Conservation (phyloP, 2,329 filamentous ascomycete genomes). For the Scleromitrula shiraiana region DNA sequence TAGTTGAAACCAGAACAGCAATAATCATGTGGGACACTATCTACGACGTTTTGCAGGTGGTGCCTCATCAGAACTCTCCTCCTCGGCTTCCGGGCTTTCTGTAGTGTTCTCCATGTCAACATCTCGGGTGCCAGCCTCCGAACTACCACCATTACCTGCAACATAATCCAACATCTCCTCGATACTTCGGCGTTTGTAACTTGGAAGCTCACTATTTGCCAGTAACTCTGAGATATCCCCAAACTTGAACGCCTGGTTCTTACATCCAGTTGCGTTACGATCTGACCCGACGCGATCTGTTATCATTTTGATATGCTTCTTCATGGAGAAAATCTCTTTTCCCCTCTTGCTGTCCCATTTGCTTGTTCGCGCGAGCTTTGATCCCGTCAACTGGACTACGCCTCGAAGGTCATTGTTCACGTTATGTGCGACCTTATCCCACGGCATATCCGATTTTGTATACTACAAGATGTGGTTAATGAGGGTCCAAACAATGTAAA, state of each 20-base stretch:
- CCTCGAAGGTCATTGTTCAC: background rate
- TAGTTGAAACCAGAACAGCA: no score
- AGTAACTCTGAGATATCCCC: background rate
- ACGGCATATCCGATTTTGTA: background rate
- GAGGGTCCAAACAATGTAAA: background rate
- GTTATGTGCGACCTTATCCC: constrained; percentile 5
- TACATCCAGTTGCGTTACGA: background rate
- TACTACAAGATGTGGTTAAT: background rate
- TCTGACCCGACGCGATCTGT: background rate
- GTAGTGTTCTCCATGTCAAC: no score
- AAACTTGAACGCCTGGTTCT: constrained; percentile 1
- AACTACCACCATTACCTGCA: no score
- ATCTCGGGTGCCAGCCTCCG: no score
- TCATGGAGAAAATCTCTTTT: background rate
- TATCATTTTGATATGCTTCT: background rate
- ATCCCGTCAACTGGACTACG: background rate
- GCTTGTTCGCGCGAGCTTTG: background rate
- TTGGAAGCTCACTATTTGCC: background rate
- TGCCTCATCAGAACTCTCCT: no score
- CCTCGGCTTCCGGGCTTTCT: no score
- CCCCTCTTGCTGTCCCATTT: background rate
- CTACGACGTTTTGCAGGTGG: no score
- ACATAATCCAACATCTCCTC: no score
- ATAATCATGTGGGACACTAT: no score
- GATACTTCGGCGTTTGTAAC: background rate